Evolutionary conservation across 2,329 filamentous ascomycete species (phyloP).

Genomic region (Cladophialophora carrionii): DNA sequence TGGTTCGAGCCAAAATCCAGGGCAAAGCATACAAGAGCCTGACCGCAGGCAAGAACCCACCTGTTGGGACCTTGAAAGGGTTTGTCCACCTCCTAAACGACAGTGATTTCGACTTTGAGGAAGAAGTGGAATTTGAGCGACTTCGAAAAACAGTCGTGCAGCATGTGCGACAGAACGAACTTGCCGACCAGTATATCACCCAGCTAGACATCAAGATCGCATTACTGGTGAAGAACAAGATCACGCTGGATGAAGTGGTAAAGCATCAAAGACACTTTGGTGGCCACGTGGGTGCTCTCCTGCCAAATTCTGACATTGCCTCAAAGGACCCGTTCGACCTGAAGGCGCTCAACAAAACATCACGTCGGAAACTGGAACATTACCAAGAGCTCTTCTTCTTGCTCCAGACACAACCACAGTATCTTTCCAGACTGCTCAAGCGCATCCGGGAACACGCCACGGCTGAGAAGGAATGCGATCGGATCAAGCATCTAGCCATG

Average conservation of each 20-base stretch:
- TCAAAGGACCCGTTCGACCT: conserved; percentile 93
- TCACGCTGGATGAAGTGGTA: conserved; percentile 95
- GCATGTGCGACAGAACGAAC: conserved; percentile 94
- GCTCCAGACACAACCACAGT: conserved; percentile 93
- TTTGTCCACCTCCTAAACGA: conserved; percentile 98
- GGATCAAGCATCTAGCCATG: conserved; percentile 93
- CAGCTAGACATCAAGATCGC: conserved; percentile 99
- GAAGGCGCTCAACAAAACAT: conserved; percentile 96
- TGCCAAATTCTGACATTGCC: conserved; percentile 85
- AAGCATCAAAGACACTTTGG: conserved; percentile 96
- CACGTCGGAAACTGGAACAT: conserved; percentile 88
- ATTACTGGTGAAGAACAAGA: conserved; percentile 98
- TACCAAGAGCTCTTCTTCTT: conserved; percentile 99
- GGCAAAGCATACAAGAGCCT: conserved; percentile 98
- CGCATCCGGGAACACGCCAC: conserved; percentile 80
- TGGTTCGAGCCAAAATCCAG: conserved; percentile 90
- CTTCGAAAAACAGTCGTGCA: conserved; percentile 95
- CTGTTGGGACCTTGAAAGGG: conserved; percentile 94
- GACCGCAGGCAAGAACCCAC: conserved; percentile 93
- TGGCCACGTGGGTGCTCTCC: conserved; percentile 78
- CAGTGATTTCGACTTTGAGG: conserved; percentile 98
- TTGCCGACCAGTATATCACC: conserved; percentile 96
- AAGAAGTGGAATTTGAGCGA: conserved; percentile 95
- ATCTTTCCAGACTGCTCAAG: conserved; percentile 85
- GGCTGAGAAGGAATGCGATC: conserved; percentile 87